Evolutionary conservation across 306 rosid species (phyloP), one percentile per base, ranked within the genome.

Genomic region (Ochetophila trinervis): DNA sequence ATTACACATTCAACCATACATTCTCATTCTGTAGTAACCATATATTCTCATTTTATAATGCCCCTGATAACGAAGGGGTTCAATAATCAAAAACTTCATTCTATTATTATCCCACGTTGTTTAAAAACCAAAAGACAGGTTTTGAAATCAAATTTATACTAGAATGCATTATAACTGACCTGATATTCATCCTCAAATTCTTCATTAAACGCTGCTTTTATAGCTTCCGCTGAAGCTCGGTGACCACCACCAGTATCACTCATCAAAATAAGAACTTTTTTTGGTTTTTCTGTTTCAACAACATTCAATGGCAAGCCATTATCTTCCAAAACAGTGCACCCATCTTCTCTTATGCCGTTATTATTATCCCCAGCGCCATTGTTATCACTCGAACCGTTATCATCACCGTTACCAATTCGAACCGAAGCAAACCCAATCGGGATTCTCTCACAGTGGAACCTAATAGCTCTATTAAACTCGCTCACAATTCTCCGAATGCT

Each of bases 171-270:
- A 6, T 40, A 58, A 69, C 81, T 18, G 70, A 93, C 99, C 97
- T 93, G 91, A 52, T 93, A 93, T 19, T 82, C 81, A 22, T 87
- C 86, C 19, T 96, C 97, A 73, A 70, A 93, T 68, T 86, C 87
- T 74, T 90, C 72, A 77, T 93, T 55, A 62, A 93, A 93, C 34
- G 99, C 88, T 1, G 90, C 90, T 57, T 84, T 93, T 18, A 93
- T 93, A 10, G 99, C 99, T 73, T 93, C 99, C 4, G 99, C 99
- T 0, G 99, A 93, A 76, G 99, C 99, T 21, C 99, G 83, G 78
- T 93, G 99, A 13, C 99, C 99, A 36, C 99, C 99, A 54, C 99
- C 99, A 9, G 99, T 93, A 59, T 93, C 97, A 75, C 99, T 93
- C 99, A 93, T 93, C 85, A 93, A 82, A 80, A 93, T 93, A 69